Evolutionary conservation across 345 rosid species (phyloP).

Genomic region (Moringa oleifera): DNA sequence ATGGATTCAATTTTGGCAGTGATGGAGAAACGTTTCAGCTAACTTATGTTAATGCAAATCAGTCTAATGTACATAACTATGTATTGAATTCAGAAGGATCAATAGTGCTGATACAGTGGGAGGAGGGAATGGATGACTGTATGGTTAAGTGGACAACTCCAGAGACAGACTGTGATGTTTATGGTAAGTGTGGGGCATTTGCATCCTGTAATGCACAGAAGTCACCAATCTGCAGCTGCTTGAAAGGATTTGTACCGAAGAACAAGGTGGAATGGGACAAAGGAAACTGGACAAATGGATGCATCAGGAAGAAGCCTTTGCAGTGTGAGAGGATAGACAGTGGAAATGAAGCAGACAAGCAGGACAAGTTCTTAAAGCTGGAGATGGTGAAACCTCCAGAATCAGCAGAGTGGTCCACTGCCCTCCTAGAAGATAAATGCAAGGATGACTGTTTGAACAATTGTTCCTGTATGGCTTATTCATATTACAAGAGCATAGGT

Average conservation of each 20-base stretch:
- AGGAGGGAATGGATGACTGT: conserved; percentile 16
- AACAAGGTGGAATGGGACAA: conserved; percentile 29
- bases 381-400: conserved; percentile 39
- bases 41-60: conserved; percentile 8
- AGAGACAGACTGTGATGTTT: conserved; percentile 31
- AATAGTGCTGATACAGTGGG: conserved; percentile 12
- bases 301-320: conserved; percentile 31
- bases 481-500: conserved; percentile 31
- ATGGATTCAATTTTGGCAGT: conserved; percentile 19
- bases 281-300: conserved; percentile 44
- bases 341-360: conserved; percentile 19
- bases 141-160: not conserved
- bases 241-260: conserved; percentile 48
- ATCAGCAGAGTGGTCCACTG: conserved; percentile 16
- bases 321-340: conserved; percentile 24
- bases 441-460: conserved; percentile 30
- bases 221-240: conserved; percentile 44
- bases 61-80: conserved; percentile 5
- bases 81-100: conserved; percentile 34
- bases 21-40: conserved; percentile 22
- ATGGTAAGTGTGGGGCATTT: conserved; percentile 43
- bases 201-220: conserved; percentile 26
- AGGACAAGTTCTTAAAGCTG: conserved; percentile 37
- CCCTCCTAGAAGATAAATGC: conserved; percentile 25
- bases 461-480: conserved; percentile 51